Evolutionary conservation across 1,284 basidiomycete species (phyloP).

Genomic region (Grifola frondosa): DNA sequence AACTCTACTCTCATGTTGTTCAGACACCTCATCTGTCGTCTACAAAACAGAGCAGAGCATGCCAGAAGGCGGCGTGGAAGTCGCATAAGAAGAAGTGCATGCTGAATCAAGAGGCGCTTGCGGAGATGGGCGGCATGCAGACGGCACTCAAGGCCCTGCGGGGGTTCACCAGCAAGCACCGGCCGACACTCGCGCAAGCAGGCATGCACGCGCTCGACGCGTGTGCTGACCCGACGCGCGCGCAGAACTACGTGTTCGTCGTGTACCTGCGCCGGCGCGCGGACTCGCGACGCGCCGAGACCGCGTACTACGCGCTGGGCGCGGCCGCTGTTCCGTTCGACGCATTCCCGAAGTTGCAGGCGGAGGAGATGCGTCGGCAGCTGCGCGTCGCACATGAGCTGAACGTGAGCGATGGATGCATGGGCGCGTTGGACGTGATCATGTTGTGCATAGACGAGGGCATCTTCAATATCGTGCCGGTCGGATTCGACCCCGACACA

Average conservation of each 20-base stretch:
- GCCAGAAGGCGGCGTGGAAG: constrained; percentile 23
- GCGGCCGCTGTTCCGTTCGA: constrained; percentile 19
- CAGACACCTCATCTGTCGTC: not conserved
- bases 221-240: constrained; percentile 10
- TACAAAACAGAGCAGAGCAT: constrained; percentile 20
- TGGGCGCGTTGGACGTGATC: constrained; percentile 20
- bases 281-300: constrained; percentile 17
- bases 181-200: constrained; percentile 18
- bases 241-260: constrained; percentile 18
- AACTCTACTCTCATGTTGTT: not conserved
- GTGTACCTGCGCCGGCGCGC: constrained; percentile 20
- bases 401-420: constrained; percentile 13
- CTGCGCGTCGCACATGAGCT: constrained; percentile 16
- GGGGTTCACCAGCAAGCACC: constrained; percentile 26
- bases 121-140: constrained; percentile 6
- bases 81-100: constrained; percentile 24
- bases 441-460: constrained; percentile 16
- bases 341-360: constrained; percentile 14
- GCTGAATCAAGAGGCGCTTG: constrained; percentile 18
- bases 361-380: constrained; percentile 22
- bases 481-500: too few relatives aligned
- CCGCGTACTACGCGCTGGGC: constrained; percentile 19
- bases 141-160: constrained; percentile 17
- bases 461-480: constrained; percentile 21
- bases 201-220: constrained; percentile 23